Evolutionary conservation across 495 filamentous ascomycete species (phyloP), one percentile per base, ranked within the genome.

Genomic region (Penicillium soppii): DNA sequence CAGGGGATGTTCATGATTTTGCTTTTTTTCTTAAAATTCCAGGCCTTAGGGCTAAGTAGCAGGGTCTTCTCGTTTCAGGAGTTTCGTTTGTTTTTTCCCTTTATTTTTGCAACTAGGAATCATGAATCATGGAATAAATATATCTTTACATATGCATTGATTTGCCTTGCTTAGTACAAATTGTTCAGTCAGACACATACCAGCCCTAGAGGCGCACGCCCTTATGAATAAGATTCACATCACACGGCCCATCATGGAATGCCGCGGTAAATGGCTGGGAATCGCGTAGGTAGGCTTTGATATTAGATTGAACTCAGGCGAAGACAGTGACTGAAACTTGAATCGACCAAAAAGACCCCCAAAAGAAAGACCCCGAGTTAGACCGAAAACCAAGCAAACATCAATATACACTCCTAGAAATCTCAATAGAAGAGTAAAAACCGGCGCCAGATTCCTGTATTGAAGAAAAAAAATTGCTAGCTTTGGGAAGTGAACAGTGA

Each of bases 381-480:
- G 15, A 17, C n/a, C 10, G 12, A 19, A 32, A 42, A 27, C 21
- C 16, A 6, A 35, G 20, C 12, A 5, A 35, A 46, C 12, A 10
- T 27, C 25, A 4, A 27, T 46, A 46, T 20, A 10, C 33, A 33
- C 29, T 35, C 20, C 19, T 29, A n/a, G 16, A 20, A 23, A 43
- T 23, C 30, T 32, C 39, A 33, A 37, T 16, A 19, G 19, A 22
- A 52, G 44, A 48, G n/a, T 26, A 29, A 12, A 8, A 19, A 29
- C 30, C 54, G 54, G 58, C 68, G 64, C 66, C 62, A 30, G 60
- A 40, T 63, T 60, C 62, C 60, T 66, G 56, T 63, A 71, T 69
- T 57, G 52, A 60, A 26, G 29, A 30, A 36, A 15, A 52, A 50
- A 41, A 13, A 45, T 43, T n/a, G 48, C 38, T 51, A 43, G 19